phyloP scores from a whole-genome alignment of 495 filamentous ascomycete genomes.

The Neurospora sp. region DNA sequence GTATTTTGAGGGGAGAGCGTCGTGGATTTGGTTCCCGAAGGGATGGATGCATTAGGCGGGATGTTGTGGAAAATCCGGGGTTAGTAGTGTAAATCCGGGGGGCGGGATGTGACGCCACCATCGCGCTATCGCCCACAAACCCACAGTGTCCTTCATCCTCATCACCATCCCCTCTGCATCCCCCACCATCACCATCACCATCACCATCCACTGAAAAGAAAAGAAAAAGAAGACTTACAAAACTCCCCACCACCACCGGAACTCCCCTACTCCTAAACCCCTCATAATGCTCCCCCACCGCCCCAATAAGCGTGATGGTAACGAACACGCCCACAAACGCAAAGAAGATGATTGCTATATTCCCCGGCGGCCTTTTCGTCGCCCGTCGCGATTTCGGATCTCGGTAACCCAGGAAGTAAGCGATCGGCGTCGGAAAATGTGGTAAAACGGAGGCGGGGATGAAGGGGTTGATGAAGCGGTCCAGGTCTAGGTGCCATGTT shows the following conservation, averaged over 20 bases:
- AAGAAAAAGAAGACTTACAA: constrained; percentile 24
- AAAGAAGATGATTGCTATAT: constrained; percentile 39
- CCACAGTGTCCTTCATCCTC: too few relatives aligned
- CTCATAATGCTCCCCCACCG: constrained; percentile 26
- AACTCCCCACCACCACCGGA: constrained; percentile 43
- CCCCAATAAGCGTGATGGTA: constrained; percentile 38
- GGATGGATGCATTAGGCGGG: too few relatives aligned
- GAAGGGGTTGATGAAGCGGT: constrained; percentile 51
- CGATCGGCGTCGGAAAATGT: constrained; percentile 28
- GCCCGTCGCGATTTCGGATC: constrained; percentile 5
- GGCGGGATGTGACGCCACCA: too few relatives aligned
- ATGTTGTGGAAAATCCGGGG: too few relatives aligned
- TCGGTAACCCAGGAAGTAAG: constrained; percentile 45
- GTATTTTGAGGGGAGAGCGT: too few relatives aligned
- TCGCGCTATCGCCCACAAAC: too few relatives aligned
- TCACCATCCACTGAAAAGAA: neutral
- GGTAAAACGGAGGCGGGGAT: constrained; percentile 42
- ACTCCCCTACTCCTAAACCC: constrained; percentile 24
- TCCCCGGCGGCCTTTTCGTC: constrained; percentile 27
- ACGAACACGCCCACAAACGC: constrained; percentile 45
- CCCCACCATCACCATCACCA: too few relatives aligned
- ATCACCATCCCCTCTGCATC: too few relatives aligned
- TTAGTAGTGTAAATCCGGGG: too few relatives aligned
- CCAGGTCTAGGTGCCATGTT: constrained; percentile 52
- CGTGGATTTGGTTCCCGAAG: too few relatives aligned